Conservation (phyloP, 768 basidiomycete species). For the Rhizopogon vesiculosus region DNA sequence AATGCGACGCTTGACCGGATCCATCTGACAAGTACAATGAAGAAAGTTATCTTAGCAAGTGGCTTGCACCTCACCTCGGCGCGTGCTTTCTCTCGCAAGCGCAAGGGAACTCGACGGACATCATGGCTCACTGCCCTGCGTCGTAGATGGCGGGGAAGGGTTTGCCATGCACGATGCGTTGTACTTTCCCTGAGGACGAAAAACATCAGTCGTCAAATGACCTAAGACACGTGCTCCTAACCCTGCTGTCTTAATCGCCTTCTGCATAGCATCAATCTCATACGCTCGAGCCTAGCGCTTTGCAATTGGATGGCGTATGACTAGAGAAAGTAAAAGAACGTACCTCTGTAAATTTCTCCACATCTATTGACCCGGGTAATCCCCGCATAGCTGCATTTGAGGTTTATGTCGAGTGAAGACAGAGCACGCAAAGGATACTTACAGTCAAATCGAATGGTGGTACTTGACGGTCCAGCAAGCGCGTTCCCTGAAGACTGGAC, state of each 20-base stretch:
- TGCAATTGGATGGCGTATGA: not conserved
- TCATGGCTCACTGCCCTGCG: slow-evolving; percentile 94
- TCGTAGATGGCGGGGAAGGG: slow-evolving; percentile 85
- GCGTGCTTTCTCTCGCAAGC: slow-evolving; percentile 75
- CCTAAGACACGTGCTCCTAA: slow-evolving; percentile 18
- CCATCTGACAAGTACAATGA: slow-evolving; percentile 38
- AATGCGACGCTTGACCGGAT: slow-evolving; percentile 37
- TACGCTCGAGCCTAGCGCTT: slow-evolving; percentile 69
- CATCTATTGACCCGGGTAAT: slow-evolving; percentile 73
- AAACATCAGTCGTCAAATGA: not conserved
- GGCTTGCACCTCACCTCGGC: slow-evolving; percentile 56
- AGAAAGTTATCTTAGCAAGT: slow-evolving; percentile 24
- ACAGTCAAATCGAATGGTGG: slow-evolving; percentile 36
- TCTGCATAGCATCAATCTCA: slow-evolving; percentile 89
- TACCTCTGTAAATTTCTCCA: slow-evolving; percentile 87
- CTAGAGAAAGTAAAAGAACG: slow-evolving; percentile 2
- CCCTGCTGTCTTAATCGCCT: slow-evolving; percentile 80
- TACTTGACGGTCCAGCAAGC: slow-evolving; percentile 37
- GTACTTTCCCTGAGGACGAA: slow-evolving; percentile 47
- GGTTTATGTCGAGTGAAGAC: not conserved
- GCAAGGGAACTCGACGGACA: slow-evolving; percentile 82
- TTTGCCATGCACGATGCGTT: slow-evolving; percentile 87
- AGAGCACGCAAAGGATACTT: slow-evolving; percentile 7
- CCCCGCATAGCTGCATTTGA: slow-evolving; percentile 43
- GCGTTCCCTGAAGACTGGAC: slow-evolving; percentile 19